Evolutionary conservation across 805 yeast species (phyloP), one percentile per base, ranked within the genome.

Genomic region (Citeromyces nyonsensis): DNA sequence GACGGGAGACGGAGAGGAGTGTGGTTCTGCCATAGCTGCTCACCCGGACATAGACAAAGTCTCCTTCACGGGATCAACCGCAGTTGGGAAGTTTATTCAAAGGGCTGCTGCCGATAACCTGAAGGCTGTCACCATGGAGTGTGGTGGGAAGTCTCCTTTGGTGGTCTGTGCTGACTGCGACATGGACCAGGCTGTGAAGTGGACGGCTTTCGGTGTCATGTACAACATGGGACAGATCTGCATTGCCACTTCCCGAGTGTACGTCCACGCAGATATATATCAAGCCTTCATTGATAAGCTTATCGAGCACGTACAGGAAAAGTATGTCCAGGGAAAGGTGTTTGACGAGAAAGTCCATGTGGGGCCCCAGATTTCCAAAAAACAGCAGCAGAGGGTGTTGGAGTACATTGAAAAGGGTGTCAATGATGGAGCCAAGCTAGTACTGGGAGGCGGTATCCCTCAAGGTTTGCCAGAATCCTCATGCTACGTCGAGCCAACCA

Each of bases 41-140:
- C 86, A 79, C 52, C 73, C 71, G 39, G 66, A 59, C 41, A 66
- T 79, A 41, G 69, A 71, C 48, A 79, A 79, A 55, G 62, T 78
- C 44, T 83, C 86, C 4, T 79, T 79, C 58, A 79, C 91, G 32
- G 91, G 91, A 44, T 78, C 88, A 18, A 79, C 88, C 26, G 69
- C 67, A 33, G 66, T 78, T 35, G 91, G 91, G 53, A 71, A 71
- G 51, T 59, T 56, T 45, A 73, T 79, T 40, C 77, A 78, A 73
- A 64, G 66, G 43, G 62, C 66, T 42, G 80, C 84, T 44, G 77
- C 83, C 7, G 42, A 49, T 8, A 68, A 67, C 50, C 50, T 69
- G 49, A 69, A 69, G 48, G 69, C 69, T 25, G 74, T 69, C 26
- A 66, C 75, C 14, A 56, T 69, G 47, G 76, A 69, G 53, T 69